A percentile compares a stretch with the other conserved stretches of the same genome.
These are phyloP conservation scores for Echria macrotheca DNA, from an alignment of 495 filamentous ascomycete genomes.

Conservation along the genomic window DNA sequence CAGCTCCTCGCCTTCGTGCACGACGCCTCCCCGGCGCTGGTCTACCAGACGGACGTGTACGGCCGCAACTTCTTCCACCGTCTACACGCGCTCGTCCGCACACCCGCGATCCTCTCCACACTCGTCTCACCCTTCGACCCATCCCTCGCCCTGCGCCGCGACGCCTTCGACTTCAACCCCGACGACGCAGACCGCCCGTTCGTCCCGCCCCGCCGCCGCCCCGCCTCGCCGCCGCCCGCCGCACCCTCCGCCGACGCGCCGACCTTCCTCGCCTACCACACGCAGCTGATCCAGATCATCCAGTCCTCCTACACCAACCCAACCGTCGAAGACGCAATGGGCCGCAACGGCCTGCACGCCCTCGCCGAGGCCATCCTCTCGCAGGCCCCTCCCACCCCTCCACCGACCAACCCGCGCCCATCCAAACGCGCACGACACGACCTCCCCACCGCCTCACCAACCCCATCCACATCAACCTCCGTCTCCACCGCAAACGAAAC, in stretches of 20 bases:
- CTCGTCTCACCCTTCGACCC: slow-evolving; percentile 16
- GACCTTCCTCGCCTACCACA: slow-evolving; percentile 26
- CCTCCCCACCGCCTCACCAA: not conserved
- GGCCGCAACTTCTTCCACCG: slow-evolving; percentile 43
- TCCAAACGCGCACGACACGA: not conserved
- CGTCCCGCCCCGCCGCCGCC: slow-evolving; percentile 13
- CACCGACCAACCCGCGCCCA: slow-evolving; percentile 8
- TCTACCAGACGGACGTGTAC: slow-evolving; percentile 37
- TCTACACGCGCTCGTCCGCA: slow-evolving; percentile 21
- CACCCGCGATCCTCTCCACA: slow-evolving; percentile 7
- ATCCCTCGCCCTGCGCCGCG: slow-evolving; percentile 12
- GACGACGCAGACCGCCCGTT: not conserved
- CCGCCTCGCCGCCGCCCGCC: not conserved
- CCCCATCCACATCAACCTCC: not conserved
- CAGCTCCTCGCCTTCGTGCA: slow-evolving; percentile 26
- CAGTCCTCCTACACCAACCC: slow-evolving; percentile 27
- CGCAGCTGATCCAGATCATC: slow-evolving; percentile 32
- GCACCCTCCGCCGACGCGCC: not conserved
- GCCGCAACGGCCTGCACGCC: slow-evolving; percentile 46
- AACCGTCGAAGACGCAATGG: slow-evolving; percentile 32
- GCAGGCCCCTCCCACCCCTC: too few relatives aligned
- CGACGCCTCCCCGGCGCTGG: slow-evolving; percentile 22
- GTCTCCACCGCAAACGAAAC: slow-evolving; percentile 3
- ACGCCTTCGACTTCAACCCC: slow-evolving; percentile 36
- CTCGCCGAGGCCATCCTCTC: slow-evolving; percentile 40